These are phyloP conservation scores for Marsdenia floribunda DNA, from an alignment of 257 asterid genomes.

Conservation along the genomic window DNA sequence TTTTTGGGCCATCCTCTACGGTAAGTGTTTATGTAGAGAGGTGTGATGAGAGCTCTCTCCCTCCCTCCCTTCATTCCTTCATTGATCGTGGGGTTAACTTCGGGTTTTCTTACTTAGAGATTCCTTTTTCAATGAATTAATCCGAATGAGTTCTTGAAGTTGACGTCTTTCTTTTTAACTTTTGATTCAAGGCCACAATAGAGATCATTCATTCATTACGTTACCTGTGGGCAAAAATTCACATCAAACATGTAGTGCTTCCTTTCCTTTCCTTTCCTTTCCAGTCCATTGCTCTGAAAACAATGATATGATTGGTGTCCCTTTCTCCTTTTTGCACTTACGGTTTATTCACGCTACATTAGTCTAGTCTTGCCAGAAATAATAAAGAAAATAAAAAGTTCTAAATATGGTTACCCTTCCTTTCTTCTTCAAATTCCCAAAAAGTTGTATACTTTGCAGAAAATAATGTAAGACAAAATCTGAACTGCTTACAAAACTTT, in stretches of 20 bases:
- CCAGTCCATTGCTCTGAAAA: background rate
- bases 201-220: background rate
- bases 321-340: background rate
- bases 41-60: no score
- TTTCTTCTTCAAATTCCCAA: background rate
- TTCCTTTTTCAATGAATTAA: background rate
- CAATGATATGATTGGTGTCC: background rate
- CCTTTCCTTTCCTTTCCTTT: background rate
- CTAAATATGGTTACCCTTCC: no score
- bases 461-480: background rate
- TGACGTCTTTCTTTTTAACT: background rate
- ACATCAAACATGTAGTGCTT: background rate
- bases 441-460: background rate
- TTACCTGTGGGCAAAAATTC: background rate
- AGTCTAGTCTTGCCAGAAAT: no score
- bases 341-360: no score
- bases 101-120: background rate
- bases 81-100: background rate
- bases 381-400: no score
- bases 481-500: background rate
- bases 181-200: background rate
- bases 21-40: conserved; percentile 23
- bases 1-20: conserved; percentile 60
- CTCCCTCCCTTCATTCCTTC: background rate
- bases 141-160: conserved; percentile 6